Base-by-base conservation (phyloP, 1,139 yeast species). In the Pichia cactophila region DNA sequence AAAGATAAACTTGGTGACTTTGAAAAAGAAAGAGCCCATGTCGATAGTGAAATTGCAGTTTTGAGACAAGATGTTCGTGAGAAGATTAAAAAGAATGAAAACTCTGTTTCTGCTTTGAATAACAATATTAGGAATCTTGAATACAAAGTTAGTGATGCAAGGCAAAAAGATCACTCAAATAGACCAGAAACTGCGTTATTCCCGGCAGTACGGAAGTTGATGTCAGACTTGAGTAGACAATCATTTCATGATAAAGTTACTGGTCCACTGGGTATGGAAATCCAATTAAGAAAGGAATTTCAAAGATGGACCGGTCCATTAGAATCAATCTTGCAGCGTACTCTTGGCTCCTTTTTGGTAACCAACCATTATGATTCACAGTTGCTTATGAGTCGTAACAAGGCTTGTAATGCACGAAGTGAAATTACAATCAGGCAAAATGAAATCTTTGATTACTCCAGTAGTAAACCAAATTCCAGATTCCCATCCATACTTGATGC, bases 231-330 rank as follows among this genome's bases (percentile, higher is more conserved):
- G 12, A 60, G 69, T 20, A 55, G 41, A 1, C 46, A 50, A 12
- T 60, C 58, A 23, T 66, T 64, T 42, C 52, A 51, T 16, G 59
- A 58, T 38, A 40, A 57, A 51, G 56, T 61, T 43, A 43, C 52
- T n/a, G 98, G 98, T 0, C 99, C 99, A 0, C 53, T 90, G 1
- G 97, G 97, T 0, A 59, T 72, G 9, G 70, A 70, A 52, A 71
- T 89, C 3, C 71, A 77, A 10, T 69, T 92, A 16, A 85, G 80
- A 56, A 63, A 67, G 1, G 79, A 74, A 20, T 77, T 68, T 56
- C 68, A 72, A n/a, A 65, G 72, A 41, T 90, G 90, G 90, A 69
- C 75, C 8, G 74, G 74, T 20, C 63, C 86, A 4, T 63, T 92
- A 14, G 94, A 87, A 58, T 64, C 77, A 0, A 61, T 71, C 0